These are phyloP conservation scores for Ogataea populi-albae DNA, from an alignment of 805 yeast genomes.

Conservation along the genomic window DNA sequence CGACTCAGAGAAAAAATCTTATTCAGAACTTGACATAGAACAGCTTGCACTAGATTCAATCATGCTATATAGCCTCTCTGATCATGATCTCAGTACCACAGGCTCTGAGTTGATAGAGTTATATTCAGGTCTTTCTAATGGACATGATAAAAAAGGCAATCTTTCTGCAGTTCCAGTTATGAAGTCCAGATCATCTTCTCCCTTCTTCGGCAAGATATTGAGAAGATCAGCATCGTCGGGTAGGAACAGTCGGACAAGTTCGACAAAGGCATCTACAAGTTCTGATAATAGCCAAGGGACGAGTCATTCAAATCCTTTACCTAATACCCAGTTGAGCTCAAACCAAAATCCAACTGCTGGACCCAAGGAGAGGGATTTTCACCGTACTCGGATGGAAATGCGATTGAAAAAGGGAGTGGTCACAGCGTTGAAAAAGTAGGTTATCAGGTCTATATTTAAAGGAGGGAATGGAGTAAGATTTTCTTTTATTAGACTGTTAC, in stretches of 20 bases:
- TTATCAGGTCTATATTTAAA: too few relatives aligned
- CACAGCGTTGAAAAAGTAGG: constrained; percentile 31
- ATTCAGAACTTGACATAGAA: constrained; percentile 9
- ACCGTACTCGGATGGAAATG: constrained; percentile 48
- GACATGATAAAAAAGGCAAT: constrained; percentile 16
- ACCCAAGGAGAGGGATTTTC: constrained; percentile 32
- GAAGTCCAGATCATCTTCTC: constrained; percentile 7
- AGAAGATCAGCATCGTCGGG: constrained; percentile 14
- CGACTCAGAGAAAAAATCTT: neutral
- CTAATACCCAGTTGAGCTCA: too few relatives aligned
- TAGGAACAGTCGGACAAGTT: constrained; percentile 1
- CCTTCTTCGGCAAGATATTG: constrained; percentile 13
- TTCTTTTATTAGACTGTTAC: too few relatives aligned
- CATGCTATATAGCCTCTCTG: constrained; percentile 14
- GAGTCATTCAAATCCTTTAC: too few relatives aligned
- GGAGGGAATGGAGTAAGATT: too few relatives aligned
- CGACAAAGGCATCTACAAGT: neutral
- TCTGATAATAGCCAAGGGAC: neutral
- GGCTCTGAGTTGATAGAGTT: constrained; percentile 18
- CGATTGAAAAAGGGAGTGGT: constrained; percentile 45
- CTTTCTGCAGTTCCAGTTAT: constrained; percentile 17
- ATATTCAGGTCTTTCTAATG: constrained; percentile 23
- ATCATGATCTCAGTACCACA: constrained; percentile 9
- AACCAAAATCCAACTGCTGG: too few relatives aligned
- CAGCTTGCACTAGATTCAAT: constrained; percentile 21